Base-by-base conservation (phyloP, 345 rosid species). In the Balakata baccata region DNA sequence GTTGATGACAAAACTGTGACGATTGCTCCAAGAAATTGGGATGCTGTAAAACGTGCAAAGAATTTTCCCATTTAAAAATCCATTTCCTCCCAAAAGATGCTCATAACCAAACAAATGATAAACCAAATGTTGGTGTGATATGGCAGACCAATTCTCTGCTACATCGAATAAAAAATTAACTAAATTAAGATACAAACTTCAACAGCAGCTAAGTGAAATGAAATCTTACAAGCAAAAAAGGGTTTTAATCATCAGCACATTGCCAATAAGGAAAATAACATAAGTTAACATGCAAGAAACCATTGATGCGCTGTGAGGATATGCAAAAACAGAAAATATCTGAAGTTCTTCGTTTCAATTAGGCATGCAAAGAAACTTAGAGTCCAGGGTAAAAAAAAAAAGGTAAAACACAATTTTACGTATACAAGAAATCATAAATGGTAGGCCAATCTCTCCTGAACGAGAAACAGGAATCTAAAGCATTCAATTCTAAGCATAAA, bases 21-120 rank as follows among this genome's bases (percentile, higher is more conserved):
- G 49, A 34, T 20, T 72, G 41, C 34, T 45, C 29, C 75, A 50
- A 22, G 54, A 72, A 62, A 23, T 62, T 18, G 18, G 59, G 10
- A 25, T 59, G 41, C 51, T 47, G 41, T 34, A 49, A 47, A 47
- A 60, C 66, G 51, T 69, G 66, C 39, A 46, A 5, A 46, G 50
- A 57, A 41, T 68, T 51, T 50, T 37, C 2, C 34, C 37, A 16
- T 22, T 37, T 34, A 29, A 37, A n/a, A 4, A 5, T 65, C 17
- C 3, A 43, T 46, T 22, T 45, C 38, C 5, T 4, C 6, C 34
- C n/a, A 53, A 57, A 57, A 71, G 45, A 58, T 58, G 45, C 22
- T 23, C 41, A 43, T 43, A 43, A 22, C 18, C 7, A 52, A 52
- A 16, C n/a, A 14, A 52, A 52, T 52, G 7, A 52, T n/a, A n/a